A percentile compares a stretch with the other conserved stretches of the same genome.
phyloP scores from a whole-genome alignment of 2,329 filamentous ascomycete genomes.

The Ophiostoma sp. region DNA sequence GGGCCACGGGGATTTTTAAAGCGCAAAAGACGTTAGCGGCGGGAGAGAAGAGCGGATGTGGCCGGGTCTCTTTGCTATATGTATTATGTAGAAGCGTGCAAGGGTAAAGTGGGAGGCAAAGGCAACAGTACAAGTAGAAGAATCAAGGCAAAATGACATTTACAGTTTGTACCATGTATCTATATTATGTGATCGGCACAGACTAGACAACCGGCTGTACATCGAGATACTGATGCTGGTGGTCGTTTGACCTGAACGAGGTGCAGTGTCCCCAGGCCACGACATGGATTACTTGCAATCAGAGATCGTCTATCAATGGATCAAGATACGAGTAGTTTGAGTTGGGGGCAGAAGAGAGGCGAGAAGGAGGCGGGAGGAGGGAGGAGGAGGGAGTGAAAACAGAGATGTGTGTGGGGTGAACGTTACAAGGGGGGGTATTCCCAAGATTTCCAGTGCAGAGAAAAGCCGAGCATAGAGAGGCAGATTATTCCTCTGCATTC shows the following conservation, averaged over 20 bases:
- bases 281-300: neutral
- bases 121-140: neutral
- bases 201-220: neutral
- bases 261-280: neutral
- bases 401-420: neutral
- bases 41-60: slow-evolving; percentile 8
- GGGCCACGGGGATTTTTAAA: slow-evolving; percentile 4
- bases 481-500: no score
- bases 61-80: neutral
- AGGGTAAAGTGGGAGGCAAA: neutral
- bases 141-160: neutral
- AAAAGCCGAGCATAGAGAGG: neutral
- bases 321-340: neutral
- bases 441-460: neutral
- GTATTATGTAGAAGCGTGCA: neutral
- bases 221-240: neutral
- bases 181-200: neutral
- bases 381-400: neutral
- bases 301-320: neutral
- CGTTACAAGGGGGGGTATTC: neutral
- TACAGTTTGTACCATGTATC: neutral
- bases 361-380: neutral
- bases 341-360: neutral
- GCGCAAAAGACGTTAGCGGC: slow-evolving; percentile 10
- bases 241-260: neutral